Base-by-base conservation (phyloP, 495 filamentous ascomycete genomes). In the Choiromyces venosus region DNA sequence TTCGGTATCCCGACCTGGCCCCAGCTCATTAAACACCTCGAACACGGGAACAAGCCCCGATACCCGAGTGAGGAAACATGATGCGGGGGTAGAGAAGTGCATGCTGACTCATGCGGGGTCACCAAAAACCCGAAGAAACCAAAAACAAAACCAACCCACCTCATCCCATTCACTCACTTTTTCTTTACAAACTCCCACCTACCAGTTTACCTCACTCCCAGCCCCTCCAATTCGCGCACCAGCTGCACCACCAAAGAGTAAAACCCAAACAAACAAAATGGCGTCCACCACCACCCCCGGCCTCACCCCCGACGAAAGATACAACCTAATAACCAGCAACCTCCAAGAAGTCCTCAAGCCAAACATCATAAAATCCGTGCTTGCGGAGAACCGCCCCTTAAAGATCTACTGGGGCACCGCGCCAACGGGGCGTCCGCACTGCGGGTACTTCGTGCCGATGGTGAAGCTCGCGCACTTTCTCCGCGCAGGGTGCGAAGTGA, bases 391-490 rank as follows among this genome's bases (percentile, higher is more conserved):
- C n/a, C 85, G 89, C 16, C 87, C 89, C 37, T 87, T 91, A 21
- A 87, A 86, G 65, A 87, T 97, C 79, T 97, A 97, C 87, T 97
- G 92, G 92, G 94, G 91, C 67, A 95, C 92, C 18, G 92, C 92
- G 33, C 92, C 93, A 7, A 81, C 79, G 4, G 94, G 93, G 0
- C 84, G 87, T 74, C 92, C 92, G 18, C 92, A 96, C 76, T 88
- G 86, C 76, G 91, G 92, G 56, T 97, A 97, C 86, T 93, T 94
- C 72, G 90, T 94, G 2, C 87, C 91, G 19, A 89, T 89, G 80
- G 84, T 97, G 74, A 98, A 97, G 83, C 89, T 98, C 78, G 94
- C 93, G 40, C 89, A 99, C 78, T 88, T 96, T 74, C 88, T 99
- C 4, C 86, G 86, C 40, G 93, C 95, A 35, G 93, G 92, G 29